Evolutionary conservation across 2,329 filamentous ascomycete species (phyloP).

Genomic region (Colletotrichum sp.): DNA sequence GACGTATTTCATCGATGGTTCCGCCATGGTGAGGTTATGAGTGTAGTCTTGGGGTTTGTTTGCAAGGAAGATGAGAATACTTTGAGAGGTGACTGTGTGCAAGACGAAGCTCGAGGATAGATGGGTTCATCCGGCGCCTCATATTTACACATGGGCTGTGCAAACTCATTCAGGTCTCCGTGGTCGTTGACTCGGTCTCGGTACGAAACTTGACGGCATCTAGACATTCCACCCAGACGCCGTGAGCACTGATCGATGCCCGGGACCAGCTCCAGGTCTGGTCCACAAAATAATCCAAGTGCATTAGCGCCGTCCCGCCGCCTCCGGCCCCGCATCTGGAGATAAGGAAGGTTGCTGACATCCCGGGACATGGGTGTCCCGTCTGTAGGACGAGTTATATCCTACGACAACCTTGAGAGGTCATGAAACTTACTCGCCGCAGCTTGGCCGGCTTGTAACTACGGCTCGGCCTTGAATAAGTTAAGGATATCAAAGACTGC

Average conservation of each 20-base stretch:
- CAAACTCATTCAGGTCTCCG: too few species aligned
- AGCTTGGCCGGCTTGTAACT: not conserved
- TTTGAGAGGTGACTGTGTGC: fast-evolving
- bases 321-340: not conserved
- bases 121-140: fast-evolving
- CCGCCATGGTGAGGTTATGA: not conserved
- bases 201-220: not conserved
- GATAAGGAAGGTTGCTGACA: not conserved
- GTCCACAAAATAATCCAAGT: not conserved
- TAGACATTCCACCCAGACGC: not conserved
- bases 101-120: not conserved
- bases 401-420: not conserved
- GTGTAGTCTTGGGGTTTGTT: not conserved
- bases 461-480: not conserved
- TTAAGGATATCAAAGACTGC: not conserved
- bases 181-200: not conserved
- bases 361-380: not conserved
- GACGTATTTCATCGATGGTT: not conserved
- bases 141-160: not conserved
- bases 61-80: fast-evolving
- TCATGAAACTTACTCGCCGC: not conserved
- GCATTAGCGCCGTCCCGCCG: not conserved
- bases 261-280: not conserved
- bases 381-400: fast-evolving
- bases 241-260: not conserved